Evolutionary conservation across 2,329 filamentous ascomycete species (phyloP).

Genomic region (Rhytidhysteron rufulum): DNA sequence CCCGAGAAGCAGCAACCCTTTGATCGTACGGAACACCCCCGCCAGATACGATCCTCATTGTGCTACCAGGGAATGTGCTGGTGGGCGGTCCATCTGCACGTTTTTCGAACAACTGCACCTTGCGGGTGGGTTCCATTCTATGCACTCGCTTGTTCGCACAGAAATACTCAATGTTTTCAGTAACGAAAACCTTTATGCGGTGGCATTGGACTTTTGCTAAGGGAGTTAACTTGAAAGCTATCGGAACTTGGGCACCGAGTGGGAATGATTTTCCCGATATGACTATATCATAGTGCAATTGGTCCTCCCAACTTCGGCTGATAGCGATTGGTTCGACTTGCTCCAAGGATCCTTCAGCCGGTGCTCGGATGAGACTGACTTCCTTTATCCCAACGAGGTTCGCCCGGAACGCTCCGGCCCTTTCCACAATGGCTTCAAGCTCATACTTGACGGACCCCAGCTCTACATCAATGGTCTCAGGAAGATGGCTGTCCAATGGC

Average conservation of each 20-base stretch:
- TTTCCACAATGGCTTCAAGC: conserved; percentile 77
- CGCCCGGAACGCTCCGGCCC: conserved; percentile 83
- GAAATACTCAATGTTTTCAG: conserved; percentile 88
- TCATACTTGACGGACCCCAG: conserved; percentile 86
- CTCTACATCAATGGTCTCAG: conserved; percentile 83
- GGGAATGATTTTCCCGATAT: conserved; percentile 95
- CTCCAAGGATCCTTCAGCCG: conserved; percentile 82
- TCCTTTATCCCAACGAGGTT: conserved; percentile 81
- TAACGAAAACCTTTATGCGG: conserved; percentile 85
- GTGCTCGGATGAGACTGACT: conserved; percentile 77
- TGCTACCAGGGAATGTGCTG: conserved; percentile 69
- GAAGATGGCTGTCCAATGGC: conserved; percentile 71
- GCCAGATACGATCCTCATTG: conserved; percentile 72
- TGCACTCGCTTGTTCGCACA: conserved; percentile 82
- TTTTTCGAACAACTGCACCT: conserved; percentile 85
- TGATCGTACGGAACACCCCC: conserved; percentile 70
- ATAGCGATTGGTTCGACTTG: conserved; percentile 93
- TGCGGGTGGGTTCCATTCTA: conserved; percentile 76
- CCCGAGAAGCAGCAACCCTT: conserved; percentile 53
- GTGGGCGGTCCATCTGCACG: conserved; percentile 72
- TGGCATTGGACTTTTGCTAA: conserved; percentile 91
- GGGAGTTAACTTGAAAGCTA: conserved; percentile 90
- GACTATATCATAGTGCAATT: conserved; percentile 91
- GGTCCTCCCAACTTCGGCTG: conserved; percentile 89
- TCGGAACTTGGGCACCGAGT: conserved; percentile 80